phyloP scores from a whole-genome alignment of 179 eudicot genomes.

The Gypsophila paniculata region DNA sequence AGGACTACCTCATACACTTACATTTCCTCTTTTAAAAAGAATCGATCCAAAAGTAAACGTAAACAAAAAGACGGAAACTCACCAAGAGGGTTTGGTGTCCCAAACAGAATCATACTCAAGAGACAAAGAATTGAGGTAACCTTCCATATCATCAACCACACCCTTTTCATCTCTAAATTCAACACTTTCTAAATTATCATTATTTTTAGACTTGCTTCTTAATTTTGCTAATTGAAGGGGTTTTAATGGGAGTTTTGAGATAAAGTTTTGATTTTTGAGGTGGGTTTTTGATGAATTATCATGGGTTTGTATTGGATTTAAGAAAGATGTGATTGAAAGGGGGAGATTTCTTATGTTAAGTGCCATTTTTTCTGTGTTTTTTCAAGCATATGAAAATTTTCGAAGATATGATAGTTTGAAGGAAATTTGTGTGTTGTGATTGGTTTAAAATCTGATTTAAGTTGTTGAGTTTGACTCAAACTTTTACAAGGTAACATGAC shows the following conservation, averaged over 20 bases:
- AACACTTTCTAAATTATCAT: slow-evolving; percentile 29
- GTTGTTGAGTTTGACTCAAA: too few relatives aligned
- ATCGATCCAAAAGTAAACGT: not conserved
- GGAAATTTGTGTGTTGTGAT: not conserved
- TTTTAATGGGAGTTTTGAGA: slow-evolving; percentile 20
- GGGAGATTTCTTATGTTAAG: slow-evolving; percentile 9
- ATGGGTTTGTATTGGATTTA: slow-evolving; percentile 26
- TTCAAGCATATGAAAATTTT: not conserved
- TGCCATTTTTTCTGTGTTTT: slow-evolving; percentile 23
- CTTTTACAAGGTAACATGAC: too few relatives aligned
- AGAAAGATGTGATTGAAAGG: slow-evolving; percentile 14
- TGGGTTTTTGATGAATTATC: slow-evolving; percentile 23
- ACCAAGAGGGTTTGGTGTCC: slow-evolving; percentile 98
- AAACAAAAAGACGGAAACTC: not conserved
- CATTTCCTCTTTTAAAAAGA: too few relatives aligned
- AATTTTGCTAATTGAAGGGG: slow-evolving; percentile 14
- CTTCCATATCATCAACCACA: slow-evolving; percentile 72
- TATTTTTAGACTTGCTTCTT: slow-evolving; percentile 33
- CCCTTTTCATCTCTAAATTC: slow-evolving; percentile 57
- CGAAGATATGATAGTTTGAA: too few relatives aligned
- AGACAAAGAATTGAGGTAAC: slow-evolving; percentile 69
- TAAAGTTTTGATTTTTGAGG: slow-evolving; percentile 22
- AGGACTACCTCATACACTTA: too few relatives aligned
- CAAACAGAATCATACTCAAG: slow-evolving; percentile 97
- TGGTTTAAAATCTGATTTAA: too few relatives aligned